These are phyloP conservation scores for Medicago ruthenica DNA, from an alignment of 306 rosid species.

Conservation along the genomic window DNA sequence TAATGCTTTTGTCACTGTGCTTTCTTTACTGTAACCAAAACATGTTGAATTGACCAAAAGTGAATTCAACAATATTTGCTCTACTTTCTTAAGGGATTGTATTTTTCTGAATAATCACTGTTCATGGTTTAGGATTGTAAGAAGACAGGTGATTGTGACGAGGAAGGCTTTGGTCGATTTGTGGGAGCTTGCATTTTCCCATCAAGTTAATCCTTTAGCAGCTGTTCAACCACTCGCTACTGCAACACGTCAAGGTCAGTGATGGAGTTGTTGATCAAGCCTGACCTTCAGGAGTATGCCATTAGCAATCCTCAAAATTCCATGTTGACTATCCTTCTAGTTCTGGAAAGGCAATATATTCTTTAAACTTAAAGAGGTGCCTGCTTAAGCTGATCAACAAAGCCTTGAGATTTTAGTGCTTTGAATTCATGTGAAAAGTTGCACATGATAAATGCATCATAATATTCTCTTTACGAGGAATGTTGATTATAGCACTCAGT, in stretches of 20 bases:
- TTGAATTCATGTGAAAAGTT: constrained; percentile 11
- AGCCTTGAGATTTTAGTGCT: constrained; percentile 1
- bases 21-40: constrained; percentile 11
- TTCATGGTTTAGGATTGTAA: constrained; percentile 53
- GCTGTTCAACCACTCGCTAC: constrained; percentile 67
- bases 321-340: constrained; percentile 9
- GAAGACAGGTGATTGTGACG: constrained; percentile 49
- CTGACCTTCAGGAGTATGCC: constrained; percentile 28
- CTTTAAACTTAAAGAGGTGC: constrained; percentile 4
- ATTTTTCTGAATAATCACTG: constrained; percentile 26
- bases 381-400: constrained; percentile 32
- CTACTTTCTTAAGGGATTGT: background rate
- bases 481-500: background rate
- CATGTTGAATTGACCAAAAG: constrained; percentile 15
- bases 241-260: constrained; percentile 50
- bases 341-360: constrained; percentile 4
- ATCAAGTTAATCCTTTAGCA: constrained; percentile 89
- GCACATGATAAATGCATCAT: constrained; percentile 4
- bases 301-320: constrained; percentile 23
- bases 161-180: constrained; percentile 72
- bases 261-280: constrained; percentile 42
- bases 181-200: constrained; percentile 93
- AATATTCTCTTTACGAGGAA: constrained; percentile 20
- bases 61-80: constrained; percentile 7
- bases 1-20: background rate